A percentile compares a stretch with the other conserved stretches of the same genome.
These are phyloP conservation scores for Sclerotinia minor DNA, from an alignment of 2,329 filamentous ascomycete species.

Conservation along the genomic window DNA sequence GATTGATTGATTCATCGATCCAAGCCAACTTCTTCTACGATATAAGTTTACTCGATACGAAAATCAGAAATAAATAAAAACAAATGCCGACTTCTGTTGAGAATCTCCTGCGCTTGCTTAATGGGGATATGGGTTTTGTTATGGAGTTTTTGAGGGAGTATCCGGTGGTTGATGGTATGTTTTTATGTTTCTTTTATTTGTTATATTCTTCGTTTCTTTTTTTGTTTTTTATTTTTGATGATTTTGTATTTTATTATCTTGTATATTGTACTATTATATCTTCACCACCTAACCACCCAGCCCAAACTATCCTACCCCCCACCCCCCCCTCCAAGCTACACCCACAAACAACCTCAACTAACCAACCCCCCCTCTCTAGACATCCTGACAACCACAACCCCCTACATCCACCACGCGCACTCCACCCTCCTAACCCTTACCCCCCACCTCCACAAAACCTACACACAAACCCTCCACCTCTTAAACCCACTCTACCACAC, in stretches of 20 bases:
- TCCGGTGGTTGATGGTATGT: not conserved
- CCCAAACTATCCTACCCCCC: too few species aligned
- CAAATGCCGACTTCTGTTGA: not conserved
- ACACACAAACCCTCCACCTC: not conserved
- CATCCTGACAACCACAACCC: not conserved
- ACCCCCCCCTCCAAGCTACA: too few species aligned
- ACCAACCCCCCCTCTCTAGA: not conserved
- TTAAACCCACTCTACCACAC: not conserved
- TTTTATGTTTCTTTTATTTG: too few species aligned
- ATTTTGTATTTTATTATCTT: too few species aligned
- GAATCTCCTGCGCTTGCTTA: not conserved
- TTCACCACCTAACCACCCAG: too few species aligned
- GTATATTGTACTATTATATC: too few species aligned
- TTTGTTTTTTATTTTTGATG: too few species aligned
- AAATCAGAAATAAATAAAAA: too few species aligned
- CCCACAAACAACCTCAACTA: too few species aligned
- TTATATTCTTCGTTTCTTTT: too few species aligned
- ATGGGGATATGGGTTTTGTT: not conserved
- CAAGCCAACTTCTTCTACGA: too few species aligned
- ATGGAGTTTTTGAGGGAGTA: not conserved
- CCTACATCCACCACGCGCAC: not conserved
- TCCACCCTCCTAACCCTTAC: not conserved
- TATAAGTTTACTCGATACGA: too few species aligned
- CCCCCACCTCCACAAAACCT: constrained; percentile 33
- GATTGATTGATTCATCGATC: not conserved